Evolutionary conservation across 1,284 basidiomycete genomes (phyloP), one percentile per base, ranked within the genome.

Genomic region (Apiotrichum veenhuisii): DNA sequence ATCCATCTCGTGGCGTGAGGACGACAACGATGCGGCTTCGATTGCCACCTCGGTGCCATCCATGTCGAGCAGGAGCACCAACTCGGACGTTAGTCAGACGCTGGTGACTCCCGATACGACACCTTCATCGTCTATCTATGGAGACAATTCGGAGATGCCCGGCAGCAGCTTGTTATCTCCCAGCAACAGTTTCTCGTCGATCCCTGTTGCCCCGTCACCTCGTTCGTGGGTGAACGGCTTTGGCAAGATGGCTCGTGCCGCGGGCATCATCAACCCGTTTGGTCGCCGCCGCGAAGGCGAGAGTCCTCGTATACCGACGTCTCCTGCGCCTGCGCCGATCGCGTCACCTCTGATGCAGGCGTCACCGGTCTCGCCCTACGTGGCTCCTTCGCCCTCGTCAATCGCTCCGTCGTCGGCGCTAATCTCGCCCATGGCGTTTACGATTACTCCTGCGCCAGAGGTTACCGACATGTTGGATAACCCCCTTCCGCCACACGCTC

Each of bases 231-330:
- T 68, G 8, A 64, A 65, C 15, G 63, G 66, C 34, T 64, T 74
- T 50, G 68, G 70, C 23, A 73, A 73, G 54, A 64, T 75, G 59
- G 71, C 71, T 22, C 70, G 70, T 54, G 73, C 69, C 30, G 3
- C 64, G 14, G 65, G 66, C 43, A 64, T 67, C 45, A 67, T 71
- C 48, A 60, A 62, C 25, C 63, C 58, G 11, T 63, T 65, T 57
- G 55, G 55, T 2, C 58, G 65, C 34, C 61, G 61, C 22, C 61
- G 53, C 17, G 64, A 61, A 23, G 58, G 62, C n/a, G 62, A 63
- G 27, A 54, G 41, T 46, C 58, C 44, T 20, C 42, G 37, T 20
- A 11, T 34, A 12, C 14, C 48, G 3, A 11, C 30, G 1, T 22
- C 37, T 2, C 3, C 50, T 2, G 46, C 55, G 20, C 41, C 54